These are phyloP conservation scores for Urtica urens DNA, from an alignment of 306 rosid genomes.

Conservation along the genomic window DNA sequence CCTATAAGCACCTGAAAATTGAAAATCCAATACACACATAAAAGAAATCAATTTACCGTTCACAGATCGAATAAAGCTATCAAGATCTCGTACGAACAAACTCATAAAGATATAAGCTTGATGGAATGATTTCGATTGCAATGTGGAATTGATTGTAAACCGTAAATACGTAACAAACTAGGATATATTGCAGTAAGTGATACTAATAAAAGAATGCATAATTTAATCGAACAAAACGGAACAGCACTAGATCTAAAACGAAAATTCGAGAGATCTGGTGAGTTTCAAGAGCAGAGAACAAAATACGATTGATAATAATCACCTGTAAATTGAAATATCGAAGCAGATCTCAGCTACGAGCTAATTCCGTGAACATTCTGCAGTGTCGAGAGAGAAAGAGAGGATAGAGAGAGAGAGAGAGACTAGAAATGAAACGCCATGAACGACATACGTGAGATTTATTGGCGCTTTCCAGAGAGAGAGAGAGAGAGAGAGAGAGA, in stretches of 20 bases:
- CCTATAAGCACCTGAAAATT: conserved; percentile 13
- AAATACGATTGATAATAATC: background rate
- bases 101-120: no score
- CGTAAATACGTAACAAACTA: background rate
- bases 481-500: background rate
- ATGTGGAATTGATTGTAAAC: no score
- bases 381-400: background rate
- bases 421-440: background rate
- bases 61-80: conserved; percentile 7
- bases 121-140: no score
- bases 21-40: background rate
- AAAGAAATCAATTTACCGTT: background rate
- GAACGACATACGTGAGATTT: background rate
- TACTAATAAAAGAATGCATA: background rate
- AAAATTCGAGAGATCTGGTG: conserved; percentile 12
- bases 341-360: conserved; percentile 22
- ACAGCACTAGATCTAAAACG: background rate
- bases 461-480: background rate
- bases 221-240: background rate
- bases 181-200: background rate
- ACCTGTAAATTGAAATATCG: conserved; percentile 19
- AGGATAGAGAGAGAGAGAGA: background rate
- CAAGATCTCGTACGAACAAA: background rate
- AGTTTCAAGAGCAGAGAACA: conserved; percentile 1
- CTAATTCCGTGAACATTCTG: conserved; percentile 13